phyloP scores from a whole-genome alignment of 257 asterid species.

The Salvia rosmarinus region DNA sequence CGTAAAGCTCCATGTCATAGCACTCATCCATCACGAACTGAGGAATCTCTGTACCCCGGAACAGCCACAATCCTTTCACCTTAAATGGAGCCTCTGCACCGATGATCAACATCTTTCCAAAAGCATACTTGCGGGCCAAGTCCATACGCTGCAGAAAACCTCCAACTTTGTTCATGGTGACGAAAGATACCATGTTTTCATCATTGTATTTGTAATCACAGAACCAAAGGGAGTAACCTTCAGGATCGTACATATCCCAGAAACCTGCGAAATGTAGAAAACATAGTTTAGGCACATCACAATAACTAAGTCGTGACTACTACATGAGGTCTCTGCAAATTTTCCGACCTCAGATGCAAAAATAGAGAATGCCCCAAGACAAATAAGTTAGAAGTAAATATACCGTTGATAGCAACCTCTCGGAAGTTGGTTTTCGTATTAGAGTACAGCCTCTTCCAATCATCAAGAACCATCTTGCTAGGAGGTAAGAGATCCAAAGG shows the following conservation, averaged over 20 bases:
- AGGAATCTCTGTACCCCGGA: constrained; percentile 83
- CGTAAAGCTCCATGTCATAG: constrained; percentile 94
- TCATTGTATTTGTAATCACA: constrained; percentile 93
- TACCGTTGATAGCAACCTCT: constrained; percentile 92
- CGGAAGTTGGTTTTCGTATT: constrained; percentile 95
- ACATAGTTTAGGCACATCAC: neutral
- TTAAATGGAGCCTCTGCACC: constrained; percentile 81
- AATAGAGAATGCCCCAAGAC: neutral
- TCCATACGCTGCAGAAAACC: constrained; percentile 97
- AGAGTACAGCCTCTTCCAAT: constrained; percentile 97
- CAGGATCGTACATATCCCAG: constrained; percentile 98
- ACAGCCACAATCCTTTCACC: constrained; percentile 96
- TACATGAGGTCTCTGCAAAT: neutral
- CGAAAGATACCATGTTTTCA: constrained; percentile 83
- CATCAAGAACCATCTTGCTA: constrained; percentile 85
- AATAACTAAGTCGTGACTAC: neutral
- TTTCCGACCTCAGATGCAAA: neutral
- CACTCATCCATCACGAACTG: constrained; percentile 78
- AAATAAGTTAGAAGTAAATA: neutral
- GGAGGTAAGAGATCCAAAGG: constrained; percentile 97
- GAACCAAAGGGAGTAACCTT: constrained; percentile 97
- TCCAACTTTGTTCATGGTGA: constrained; percentile 88
- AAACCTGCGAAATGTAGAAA: constrained; percentile 58
- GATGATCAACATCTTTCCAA: constrained; percentile 89
- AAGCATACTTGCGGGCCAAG: constrained; percentile 87